Conservation (phyloP, 83 land plant genomes). For the Isoetes engelmannii region DNA sequence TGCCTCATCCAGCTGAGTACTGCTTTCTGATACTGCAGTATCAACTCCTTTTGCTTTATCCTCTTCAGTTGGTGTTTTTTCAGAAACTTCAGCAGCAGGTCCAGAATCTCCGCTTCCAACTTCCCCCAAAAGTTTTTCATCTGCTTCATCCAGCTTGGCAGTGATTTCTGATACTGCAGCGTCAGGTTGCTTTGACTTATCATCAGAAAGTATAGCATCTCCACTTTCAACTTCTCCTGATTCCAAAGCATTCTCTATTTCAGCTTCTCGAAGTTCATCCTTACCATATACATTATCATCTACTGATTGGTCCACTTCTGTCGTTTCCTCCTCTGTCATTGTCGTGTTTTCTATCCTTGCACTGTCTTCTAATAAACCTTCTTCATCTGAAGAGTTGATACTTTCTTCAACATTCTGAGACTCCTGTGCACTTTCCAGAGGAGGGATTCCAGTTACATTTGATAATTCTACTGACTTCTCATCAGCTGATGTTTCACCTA, state of each 20-base stretch:
- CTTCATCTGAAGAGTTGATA: neutral
- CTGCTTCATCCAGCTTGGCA: neutral
- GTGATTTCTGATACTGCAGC: no score
- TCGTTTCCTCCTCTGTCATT: neutral
- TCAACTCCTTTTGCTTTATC: neutral
- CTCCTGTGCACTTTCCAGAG: no score
- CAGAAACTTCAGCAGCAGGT: no score
- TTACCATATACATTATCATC: neutral
- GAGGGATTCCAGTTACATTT: neutral
- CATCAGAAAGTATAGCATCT: neutral
- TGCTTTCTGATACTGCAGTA: neutral
- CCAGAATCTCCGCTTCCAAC: neutral
- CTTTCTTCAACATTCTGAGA: no score
- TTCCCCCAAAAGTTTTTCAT: neutral
- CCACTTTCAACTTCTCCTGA: neutral
- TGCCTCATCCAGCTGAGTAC: neutral
- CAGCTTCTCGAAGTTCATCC: no score
- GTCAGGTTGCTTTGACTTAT: no score
- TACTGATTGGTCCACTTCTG: neutral
- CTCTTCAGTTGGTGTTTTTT: no score
- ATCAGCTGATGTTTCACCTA: no score
- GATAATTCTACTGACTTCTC: constrained; percentile 12
- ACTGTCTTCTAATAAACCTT: constrained; percentile 2
- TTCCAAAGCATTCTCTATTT: neutral
- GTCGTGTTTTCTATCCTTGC: neutral